Evolutionary conservation across 352 stramenopile species (phyloP).

Genomic region (Pythium biforme): DNA sequence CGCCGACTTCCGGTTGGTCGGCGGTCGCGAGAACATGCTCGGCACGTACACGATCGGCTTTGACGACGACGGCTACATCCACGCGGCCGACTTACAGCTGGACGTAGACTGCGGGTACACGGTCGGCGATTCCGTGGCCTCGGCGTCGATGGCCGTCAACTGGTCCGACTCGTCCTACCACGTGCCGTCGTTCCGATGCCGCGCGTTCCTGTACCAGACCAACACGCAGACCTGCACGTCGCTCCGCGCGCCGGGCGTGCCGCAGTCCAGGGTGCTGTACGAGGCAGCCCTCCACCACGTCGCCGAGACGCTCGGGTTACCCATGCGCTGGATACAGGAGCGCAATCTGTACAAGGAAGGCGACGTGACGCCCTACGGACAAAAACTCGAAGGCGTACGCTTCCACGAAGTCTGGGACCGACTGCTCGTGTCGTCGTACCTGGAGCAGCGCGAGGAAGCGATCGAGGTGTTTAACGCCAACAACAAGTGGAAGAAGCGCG

Average conservation of each 20-base stretch:
- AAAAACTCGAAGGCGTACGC: conserved; percentile 36
- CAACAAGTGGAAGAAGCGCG: conserved; percentile 52
- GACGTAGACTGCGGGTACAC: conserved; percentile 31
- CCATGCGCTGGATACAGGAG: conserved; percentile 36
- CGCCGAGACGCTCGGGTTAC: conserved; percentile 28
- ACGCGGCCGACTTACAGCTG: conserved; percentile 30
- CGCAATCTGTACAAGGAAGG: conserved; percentile 39
- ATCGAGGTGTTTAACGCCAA: conserved; percentile 40
- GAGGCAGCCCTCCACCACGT: conserved; percentile 43
- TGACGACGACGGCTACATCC: conserved; percentile 34
- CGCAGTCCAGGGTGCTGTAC: conserved; percentile 36
- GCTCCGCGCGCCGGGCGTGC: conserved; percentile 40
- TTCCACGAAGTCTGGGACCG: conserved; percentile 38
- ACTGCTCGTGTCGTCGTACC: conserved; percentile 26
- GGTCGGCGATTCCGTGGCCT: conserved; percentile 24
- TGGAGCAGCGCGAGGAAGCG: conserved; percentile 30
- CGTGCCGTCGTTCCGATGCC: conserved; percentile 30
- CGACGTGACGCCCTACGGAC: conserved; percentile 31
- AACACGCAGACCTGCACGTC: conserved; percentile 50
- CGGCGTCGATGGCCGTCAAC: conserved; percentile 34
- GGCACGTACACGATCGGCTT: conserved; percentile 39
- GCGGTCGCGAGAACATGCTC: conserved; percentile 36
- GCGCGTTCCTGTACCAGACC: conserved; percentile 39
- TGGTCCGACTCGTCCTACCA: conserved; percentile 49
- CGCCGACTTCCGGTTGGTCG: conserved; percentile 43